Evolutionary conservation across 495 filamentous ascomycete species (phyloP).

Genomic region (Aspergillus taichungensis): DNA sequence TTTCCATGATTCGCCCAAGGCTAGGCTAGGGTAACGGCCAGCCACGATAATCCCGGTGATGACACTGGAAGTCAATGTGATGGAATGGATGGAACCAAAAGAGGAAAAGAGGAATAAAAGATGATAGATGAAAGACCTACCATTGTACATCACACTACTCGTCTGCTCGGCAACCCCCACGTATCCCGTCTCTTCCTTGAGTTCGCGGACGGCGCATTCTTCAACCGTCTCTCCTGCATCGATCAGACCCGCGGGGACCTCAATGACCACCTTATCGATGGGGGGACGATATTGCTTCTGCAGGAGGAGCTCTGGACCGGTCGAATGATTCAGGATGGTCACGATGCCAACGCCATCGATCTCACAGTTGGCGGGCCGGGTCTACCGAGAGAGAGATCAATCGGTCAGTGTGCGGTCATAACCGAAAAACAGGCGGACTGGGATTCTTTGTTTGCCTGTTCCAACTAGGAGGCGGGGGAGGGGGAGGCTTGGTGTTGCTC

Average conservation of each 20-base stretch:
- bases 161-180: conserved; percentile 58
- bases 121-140: conserved; percentile 29
- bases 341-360: conserved; percentile 91
- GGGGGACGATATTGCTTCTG: conserved; percentile 88
- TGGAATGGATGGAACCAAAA: too few species aligned
- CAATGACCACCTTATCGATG: conserved; percentile 66
- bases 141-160: conserved; percentile 79
- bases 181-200: conserved; percentile 93
- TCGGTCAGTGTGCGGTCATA: background rate
- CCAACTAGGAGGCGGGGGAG: background rate
- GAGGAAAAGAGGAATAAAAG: background rate
- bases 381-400: conserved; percentile 20
- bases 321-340: conserved; percentile 68
- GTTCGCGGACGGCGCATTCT: conserved; percentile 73
- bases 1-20: too few species aligned
- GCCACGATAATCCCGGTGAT: too few species aligned
- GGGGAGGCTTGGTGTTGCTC: too few species aligned
- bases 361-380: conserved; percentile 55
- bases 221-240: conserved; percentile 75
- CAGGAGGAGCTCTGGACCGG: conserved; percentile 66
- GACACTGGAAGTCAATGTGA: too few species aligned
- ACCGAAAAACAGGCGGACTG: conserved; percentile 1
- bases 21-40: too few species aligned
- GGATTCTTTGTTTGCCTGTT: background rate
- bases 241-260: conserved; percentile 79